Percentiles rank a stretch among this genome's conserved stretches.
phyloP scores from a whole-genome alignment of 2,329 filamentous ascomycete genomes.

The Lojkania enalia region DNA sequence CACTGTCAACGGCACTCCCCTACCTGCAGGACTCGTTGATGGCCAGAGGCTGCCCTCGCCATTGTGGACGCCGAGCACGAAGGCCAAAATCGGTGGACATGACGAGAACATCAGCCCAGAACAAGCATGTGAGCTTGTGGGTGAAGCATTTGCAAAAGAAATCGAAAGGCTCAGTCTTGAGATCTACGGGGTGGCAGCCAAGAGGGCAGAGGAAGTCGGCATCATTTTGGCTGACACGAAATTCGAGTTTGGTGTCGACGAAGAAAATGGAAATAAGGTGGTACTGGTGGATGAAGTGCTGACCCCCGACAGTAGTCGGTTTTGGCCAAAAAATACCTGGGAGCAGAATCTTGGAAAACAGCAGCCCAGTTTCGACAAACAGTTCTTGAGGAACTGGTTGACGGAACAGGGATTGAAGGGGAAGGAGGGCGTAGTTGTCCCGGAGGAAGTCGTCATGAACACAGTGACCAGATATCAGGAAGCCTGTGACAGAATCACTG shows the following conservation, averaged over 20 bases:
- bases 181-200: constrained; percentile 66
- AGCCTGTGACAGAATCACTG: constrained; percentile 71
- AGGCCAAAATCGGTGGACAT: constrained; percentile 76
- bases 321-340: constrained; percentile 79
- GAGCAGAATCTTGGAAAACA: constrained; percentile 64
- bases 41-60: constrained; percentile 70
- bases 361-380: constrained; percentile 86
- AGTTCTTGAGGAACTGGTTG: constrained; percentile 77
- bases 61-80: constrained; percentile 81
- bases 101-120: constrained; percentile 84
- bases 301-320: constrained; percentile 74
- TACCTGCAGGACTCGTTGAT: constrained; percentile 69
- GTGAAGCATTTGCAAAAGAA: constrained; percentile 63
- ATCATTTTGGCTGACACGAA: constrained; percentile 80
- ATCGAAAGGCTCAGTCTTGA: constrained; percentile 68
- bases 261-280: constrained; percentile 63
- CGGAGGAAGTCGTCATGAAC: constrained; percentile 68
- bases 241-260: constrained; percentile 73
- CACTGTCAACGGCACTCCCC: constrained; percentile 76
- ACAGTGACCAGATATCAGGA: constrained; percentile 76
- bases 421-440: constrained; percentile 72
- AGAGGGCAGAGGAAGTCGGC: constrained; percentile 66
- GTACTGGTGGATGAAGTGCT: constrained; percentile 83
- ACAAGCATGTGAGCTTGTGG: constrained; percentile 62
- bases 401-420: constrained; percentile 72